Base-by-base conservation (phyloP, 179 eudicot species). In the Silene vulgaris region DNA sequence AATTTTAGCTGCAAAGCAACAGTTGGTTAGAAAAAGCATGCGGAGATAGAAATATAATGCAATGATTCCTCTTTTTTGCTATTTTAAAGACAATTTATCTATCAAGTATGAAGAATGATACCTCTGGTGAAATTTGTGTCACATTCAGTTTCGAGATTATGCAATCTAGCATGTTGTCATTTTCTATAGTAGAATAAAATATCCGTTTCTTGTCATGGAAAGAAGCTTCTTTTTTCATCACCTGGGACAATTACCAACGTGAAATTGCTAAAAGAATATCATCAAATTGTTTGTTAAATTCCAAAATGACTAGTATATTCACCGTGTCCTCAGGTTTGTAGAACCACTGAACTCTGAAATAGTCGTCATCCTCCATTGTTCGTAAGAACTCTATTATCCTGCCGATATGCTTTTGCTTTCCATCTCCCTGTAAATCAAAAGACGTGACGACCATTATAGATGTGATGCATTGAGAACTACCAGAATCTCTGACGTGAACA, bases 321-420 rank as follows among this genome's bases (percentile, higher is more conserved):
- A 95, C 99, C 78, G 97, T 96, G 81, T 96, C 97, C 81, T 88
- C 87, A 29, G 97, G 93, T 88, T 87, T 90, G 80, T 82, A 96
- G 80, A 96, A 96, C 99, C 97, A 96, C 73, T 96, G 99, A 45
- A 88, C 93, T 84, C 97, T 89, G 76, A 90, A 92, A 82, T 87
- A 93, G 69, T 90, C 88, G 68, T 90, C 88, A 28, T 81, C 91
- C 35, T 86, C 90, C 16, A 73, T 83, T 59, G 97, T 92, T 77
- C 81, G 74, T 78, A 92, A 93, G 76, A 95, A 93, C 82, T 95
- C 99, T 75, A 89, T 29, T 40, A 96, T 89, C 79, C 82, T 84
- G 68, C 99, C 99, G 69, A 96, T 77, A 72, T 92, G 87, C 64
- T 87, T 85, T 77, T 88, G 81, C 50, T 74, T 70, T 80, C 88